Evolutionary conservation across 495 filamentous ascomycete species (phyloP).

Genomic region (Aspergillus sclerotiicarbonarius): DNA sequence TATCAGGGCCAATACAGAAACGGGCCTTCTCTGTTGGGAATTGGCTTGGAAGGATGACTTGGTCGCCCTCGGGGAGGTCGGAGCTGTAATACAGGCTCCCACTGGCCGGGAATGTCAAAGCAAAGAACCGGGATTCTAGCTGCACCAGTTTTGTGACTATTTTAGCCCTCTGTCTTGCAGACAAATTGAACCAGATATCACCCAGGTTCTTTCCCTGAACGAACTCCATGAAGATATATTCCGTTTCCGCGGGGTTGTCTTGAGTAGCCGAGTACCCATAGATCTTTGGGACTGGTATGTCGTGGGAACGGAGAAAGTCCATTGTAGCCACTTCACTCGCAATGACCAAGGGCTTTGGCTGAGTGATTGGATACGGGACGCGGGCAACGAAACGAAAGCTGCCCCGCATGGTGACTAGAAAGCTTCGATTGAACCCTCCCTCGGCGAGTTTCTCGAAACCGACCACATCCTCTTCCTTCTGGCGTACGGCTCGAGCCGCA

Average conservation of each 20-base stretch:
- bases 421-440: conserved; percentile 34
- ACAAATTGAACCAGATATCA: conserved; percentile 26
- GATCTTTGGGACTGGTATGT: conserved; percentile 27
- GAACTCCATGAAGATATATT: conserved; percentile 30
- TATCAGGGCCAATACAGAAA: conserved; percentile 25
- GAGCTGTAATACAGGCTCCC: conserved; percentile 35
- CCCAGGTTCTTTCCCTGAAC: conserved; percentile 22
- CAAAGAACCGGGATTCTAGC: conserved; percentile 31
- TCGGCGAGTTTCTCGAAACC: conserved; percentile 28
- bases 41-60: not conserved
- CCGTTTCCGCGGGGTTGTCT: conserved; percentile 25
- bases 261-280: conserved; percentile 20
- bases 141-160: conserved; percentile 33
- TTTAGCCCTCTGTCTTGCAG: conserved; percentile 24
- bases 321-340: conserved; percentile 43
- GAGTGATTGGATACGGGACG: conserved; percentile 26
- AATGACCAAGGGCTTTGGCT: conserved; percentile 27
- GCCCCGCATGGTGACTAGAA: conserved; percentile 26
- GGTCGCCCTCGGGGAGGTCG: not conserved
- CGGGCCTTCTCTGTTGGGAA: not conserved
- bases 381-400: conserved; percentile 26
- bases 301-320: conserved; percentile 23
- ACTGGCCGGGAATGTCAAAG: conserved; percentile 29
- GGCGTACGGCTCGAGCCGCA: not conserved
- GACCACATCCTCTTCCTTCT: not conserved